Evolutionary conservation across 2,329 filamentous ascomycete species (phyloP).

Genomic region (Didymella keratinophila): DNA sequence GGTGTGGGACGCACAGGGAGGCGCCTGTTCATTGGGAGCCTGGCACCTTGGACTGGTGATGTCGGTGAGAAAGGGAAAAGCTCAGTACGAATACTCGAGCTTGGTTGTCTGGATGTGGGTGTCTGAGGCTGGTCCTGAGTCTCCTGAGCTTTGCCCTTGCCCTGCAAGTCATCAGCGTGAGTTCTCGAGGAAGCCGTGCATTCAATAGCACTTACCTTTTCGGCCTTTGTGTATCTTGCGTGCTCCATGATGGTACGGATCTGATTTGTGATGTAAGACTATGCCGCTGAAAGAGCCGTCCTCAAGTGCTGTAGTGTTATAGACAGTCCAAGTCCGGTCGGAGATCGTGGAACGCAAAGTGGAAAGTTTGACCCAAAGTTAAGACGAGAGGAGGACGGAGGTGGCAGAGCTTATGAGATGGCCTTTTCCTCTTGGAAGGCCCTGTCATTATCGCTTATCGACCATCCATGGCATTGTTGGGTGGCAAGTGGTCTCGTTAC

Average conservation of each 20-base stretch:
- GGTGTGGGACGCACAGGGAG: not conserved
- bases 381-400: not conserved
- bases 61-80: not conserved
- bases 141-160: not conserved
- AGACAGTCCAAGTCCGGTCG: not conserved
- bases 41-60: not conserved
- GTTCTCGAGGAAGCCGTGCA: not conserved
- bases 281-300: not conserved
- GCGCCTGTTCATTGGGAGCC: not conserved
- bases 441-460: too few relatives aligned
- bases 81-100: not conserved
- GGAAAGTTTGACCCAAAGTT: not conserved
- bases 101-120: not conserved
- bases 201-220: not conserved
- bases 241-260: not conserved
- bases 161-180: not conserved
- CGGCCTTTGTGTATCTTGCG: not conserved
- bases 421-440: too few relatives aligned
- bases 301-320: not conserved
- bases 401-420: not conserved
- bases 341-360: not conserved
- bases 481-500: not conserved
- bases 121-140: not conserved
- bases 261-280: not conserved
- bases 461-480: not conserved